Percentiles rank a stretch among this genome's conserved stretches.
phyloP scores from a whole-genome alignment of 2,329 filamentous ascomycete genomes.

The Phoma sp. region DNA sequence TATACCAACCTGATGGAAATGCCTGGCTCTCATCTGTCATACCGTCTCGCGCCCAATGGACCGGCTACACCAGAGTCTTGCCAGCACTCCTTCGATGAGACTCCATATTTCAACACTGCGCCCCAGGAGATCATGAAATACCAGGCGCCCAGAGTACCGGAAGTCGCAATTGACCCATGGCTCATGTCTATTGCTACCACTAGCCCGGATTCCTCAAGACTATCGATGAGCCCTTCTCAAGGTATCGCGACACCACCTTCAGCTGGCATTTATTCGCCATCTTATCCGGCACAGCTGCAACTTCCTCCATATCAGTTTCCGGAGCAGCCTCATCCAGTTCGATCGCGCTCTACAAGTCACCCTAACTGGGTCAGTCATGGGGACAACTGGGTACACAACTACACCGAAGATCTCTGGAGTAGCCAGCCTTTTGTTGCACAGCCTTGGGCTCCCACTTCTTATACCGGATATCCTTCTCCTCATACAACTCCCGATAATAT shows the following conservation, averaged over 20 bases:
- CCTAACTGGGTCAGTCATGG: constrained; percentile 3
- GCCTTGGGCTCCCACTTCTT: constrained; percentile 5
- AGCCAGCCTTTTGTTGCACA: constrained; percentile 8
- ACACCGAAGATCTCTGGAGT: constrained; percentile 7
- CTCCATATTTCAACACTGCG: constrained; percentile 3
- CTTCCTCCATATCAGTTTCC: constrained; percentile 5
- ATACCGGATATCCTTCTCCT: background rate
- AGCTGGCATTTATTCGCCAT: constrained; percentile 21
- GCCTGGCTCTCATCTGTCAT: constrained; percentile 1
- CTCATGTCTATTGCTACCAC: constrained; percentile 13
- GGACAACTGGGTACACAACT: constrained; percentile 7
- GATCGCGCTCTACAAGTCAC: constrained; percentile 2
- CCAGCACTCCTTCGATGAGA: constrained; percentile 16
- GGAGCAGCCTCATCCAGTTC: constrained; percentile 6
- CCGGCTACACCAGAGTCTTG: constrained; percentile 3
- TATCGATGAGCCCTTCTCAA: constrained; percentile 14
- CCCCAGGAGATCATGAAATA: constrained; percentile 1
- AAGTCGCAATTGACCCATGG: constrained; percentile 21
- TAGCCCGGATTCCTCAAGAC: constrained; percentile 21
- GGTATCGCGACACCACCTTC: constrained; percentile 14
- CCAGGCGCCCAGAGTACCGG: constrained; percentile 9
- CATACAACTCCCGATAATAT: background rate
- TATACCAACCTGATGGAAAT: constrained; percentile 16
- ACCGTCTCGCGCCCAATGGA: background rate
- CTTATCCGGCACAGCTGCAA: constrained; percentile 9